These are phyloP conservation scores for Alloteropsis semialata DNA, from an alignment of 176 grass and related monocot species.

Conservation along the genomic window DNA sequence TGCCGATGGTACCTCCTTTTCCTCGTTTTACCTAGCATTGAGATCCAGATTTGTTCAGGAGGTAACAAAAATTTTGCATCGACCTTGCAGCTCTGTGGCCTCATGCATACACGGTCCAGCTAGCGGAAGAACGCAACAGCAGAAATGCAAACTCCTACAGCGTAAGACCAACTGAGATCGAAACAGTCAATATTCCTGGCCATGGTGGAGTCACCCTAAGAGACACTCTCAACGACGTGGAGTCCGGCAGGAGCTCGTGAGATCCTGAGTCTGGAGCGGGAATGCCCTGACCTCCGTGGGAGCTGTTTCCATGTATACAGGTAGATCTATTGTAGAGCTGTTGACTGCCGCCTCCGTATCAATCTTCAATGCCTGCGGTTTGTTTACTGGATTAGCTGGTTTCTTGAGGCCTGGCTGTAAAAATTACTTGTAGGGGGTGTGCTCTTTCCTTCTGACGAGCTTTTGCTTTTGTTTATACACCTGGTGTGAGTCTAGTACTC, in stretches of 20 bases:
- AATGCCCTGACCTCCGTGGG: neutral
- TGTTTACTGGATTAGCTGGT: neutral
- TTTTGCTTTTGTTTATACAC: neutral
- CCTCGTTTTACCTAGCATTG: neutral
- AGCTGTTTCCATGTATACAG: slow-evolving; percentile 1
- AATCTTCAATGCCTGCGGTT: neutral
- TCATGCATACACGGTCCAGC: slow-evolving; percentile 56
- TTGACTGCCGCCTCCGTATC: neutral
- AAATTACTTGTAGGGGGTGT: slow-evolving; percentile 1
- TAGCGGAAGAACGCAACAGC: slow-evolving; percentile 40
- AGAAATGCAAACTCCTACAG: slow-evolving; percentile 42
- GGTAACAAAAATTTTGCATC: neutral
- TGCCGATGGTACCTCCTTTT: slow-evolving; percentile 40
- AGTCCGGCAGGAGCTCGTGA: slow-evolving; percentile 48
- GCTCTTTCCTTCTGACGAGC: neutral
- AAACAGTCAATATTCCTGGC: slow-evolving; percentile 39
- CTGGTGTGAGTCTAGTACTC: neutral
- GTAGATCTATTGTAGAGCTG: slow-evolving; percentile 19
- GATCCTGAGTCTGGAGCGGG: neutral
- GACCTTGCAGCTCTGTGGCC: slow-evolving; percentile 60
- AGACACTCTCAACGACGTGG: slow-evolving; percentile 51
- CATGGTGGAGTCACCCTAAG: slow-evolving; percentile 26
- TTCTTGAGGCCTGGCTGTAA: neutral
- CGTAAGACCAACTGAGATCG: slow-evolving; percentile 41
- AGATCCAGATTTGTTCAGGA: neutral